These are phyloP conservation scores for Russula lepida DNA, from an alignment of 768 basidiomycete species.

Conservation along the genomic window DNA sequence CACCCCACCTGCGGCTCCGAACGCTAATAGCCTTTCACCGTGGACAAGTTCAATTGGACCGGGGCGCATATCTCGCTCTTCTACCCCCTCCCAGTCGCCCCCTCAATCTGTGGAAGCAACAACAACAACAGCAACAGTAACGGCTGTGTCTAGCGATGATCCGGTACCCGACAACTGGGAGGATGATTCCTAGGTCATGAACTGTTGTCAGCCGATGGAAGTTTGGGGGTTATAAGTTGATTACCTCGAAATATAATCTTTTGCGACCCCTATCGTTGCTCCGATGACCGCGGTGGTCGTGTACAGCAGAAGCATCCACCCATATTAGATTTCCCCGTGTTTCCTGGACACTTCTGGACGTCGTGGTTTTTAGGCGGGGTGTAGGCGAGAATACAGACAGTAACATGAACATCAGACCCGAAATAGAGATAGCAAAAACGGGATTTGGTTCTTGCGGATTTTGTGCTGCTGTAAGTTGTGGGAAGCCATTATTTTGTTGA, in stretches of 20 bases:
- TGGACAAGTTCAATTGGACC: neutral
- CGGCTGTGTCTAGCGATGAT: constrained; percentile 7
- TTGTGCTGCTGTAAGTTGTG: no score
- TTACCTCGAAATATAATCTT: no score
- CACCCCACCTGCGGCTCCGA: constrained; percentile 1
- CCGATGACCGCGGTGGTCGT: no score
- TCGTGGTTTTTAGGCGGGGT: neutral
- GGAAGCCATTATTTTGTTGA: no score
- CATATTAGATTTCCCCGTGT: neutral
- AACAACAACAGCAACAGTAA: neutral
- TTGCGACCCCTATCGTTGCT: no score
- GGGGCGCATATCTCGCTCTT: constrained; percentile 2
- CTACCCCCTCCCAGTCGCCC: constrained; percentile 10
- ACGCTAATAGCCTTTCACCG: neutral
- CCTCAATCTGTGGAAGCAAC: neutral
- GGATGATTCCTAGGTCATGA: constrained; percentile 34
- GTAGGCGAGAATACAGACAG: no score
- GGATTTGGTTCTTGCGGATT: no score
- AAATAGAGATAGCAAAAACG: no score
- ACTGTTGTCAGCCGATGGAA: neutral
- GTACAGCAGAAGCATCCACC: no score
- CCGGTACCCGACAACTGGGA: constrained; percentile 50
- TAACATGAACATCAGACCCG: no score
- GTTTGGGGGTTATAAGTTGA: neutral
- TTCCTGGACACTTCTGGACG: neutral